Conservation (phyloP, 208 protist species). For the Spongospora subterranea region DNA sequence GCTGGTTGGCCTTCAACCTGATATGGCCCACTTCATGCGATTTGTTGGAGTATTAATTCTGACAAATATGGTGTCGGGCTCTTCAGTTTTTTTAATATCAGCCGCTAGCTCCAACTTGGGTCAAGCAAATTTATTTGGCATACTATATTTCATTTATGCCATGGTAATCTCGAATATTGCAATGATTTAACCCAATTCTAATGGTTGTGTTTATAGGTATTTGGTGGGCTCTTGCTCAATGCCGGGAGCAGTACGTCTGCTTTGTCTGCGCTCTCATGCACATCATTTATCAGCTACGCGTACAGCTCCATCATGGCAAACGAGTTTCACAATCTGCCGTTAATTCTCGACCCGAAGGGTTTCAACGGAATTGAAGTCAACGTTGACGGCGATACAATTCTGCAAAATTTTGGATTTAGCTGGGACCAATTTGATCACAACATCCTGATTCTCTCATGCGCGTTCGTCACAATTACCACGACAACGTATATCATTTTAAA, state of each 20-base stretch:
- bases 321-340: constrained; percentile 22
- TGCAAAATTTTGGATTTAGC: not conserved
- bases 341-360: constrained; percentile 19
- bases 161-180: not conserved
- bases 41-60: constrained; percentile 5
- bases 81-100: constrained; percentile 40
- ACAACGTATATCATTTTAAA: constrained; percentile 1
- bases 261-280: constrained; percentile 16
- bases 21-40: not conserved
- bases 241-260: not conserved
- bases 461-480: not conserved
- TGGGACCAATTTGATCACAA: not conserved
- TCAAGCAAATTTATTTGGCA: constrained; percentile 36
- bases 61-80: not conserved
- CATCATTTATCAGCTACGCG: constrained; percentile 48
- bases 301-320: constrained; percentile 2
- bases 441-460: not conserved
- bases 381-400: constrained; percentile 22
- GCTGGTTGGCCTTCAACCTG: constrained; percentile 24
- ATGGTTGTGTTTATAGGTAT: not conserved
- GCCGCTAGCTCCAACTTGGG: not conserved
- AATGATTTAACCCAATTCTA: not conserved
- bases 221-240: constrained; percentile 38
- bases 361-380: constrained; percentile 1
- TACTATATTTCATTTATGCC: constrained; percentile 30